Evolutionary conservation across 306 rosid genomes (phyloP).

Genomic region (Prunus mongolica): DNA sequence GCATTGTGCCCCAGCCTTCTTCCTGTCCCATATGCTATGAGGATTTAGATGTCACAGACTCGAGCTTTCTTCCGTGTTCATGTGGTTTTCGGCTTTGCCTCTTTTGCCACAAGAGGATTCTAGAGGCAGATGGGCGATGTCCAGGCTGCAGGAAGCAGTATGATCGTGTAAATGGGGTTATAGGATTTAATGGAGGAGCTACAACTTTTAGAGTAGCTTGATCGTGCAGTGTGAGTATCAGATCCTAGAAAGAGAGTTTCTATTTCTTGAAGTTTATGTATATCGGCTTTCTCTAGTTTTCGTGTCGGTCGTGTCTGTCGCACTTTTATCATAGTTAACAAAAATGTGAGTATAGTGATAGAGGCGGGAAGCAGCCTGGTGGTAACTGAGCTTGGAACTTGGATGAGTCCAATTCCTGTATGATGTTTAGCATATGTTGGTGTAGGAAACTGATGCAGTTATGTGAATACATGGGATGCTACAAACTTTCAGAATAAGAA

Average conservation of each 20-base stretch:
- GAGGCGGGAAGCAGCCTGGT: neutral
- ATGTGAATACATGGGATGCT: slow-evolving; percentile 20
- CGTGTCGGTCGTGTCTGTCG: neutral
- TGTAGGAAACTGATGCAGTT: slow-evolving; percentile 20
- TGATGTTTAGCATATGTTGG: slow-evolving; percentile 4
- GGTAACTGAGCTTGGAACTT: slow-evolving; percentile 10
- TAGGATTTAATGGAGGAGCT: slow-evolving; percentile 28
- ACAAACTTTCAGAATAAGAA: neutral
- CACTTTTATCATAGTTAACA: neutral
- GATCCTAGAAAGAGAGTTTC: slow-evolving; percentile 26
- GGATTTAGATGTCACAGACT: slow-evolving; percentile 58
- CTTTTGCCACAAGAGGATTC: slow-evolving; percentile 59
- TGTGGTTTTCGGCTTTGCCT: slow-evolving; percentile 61
- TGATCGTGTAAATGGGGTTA: slow-evolving; percentile 35
- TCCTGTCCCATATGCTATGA: slow-evolving; percentile 60
- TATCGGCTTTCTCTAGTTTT: slow-evolving; percentile 13
- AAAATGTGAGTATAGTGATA: neutral
- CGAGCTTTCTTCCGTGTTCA: slow-evolving; percentile 50
- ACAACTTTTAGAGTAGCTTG: slow-evolving; percentile 35
- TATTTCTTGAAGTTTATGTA: slow-evolving; percentile 19
- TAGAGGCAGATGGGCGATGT: slow-evolving; percentile 52
- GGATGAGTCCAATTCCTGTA: neutral
- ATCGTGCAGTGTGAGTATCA: slow-evolving; percentile 32
- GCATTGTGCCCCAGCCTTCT: slow-evolving; percentile 32
- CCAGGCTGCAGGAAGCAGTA: slow-evolving; percentile 59